Base-by-base conservation (phyloP, 192 early-diverging fungal genomes). In the Spizellomyces punctatus region DNA sequence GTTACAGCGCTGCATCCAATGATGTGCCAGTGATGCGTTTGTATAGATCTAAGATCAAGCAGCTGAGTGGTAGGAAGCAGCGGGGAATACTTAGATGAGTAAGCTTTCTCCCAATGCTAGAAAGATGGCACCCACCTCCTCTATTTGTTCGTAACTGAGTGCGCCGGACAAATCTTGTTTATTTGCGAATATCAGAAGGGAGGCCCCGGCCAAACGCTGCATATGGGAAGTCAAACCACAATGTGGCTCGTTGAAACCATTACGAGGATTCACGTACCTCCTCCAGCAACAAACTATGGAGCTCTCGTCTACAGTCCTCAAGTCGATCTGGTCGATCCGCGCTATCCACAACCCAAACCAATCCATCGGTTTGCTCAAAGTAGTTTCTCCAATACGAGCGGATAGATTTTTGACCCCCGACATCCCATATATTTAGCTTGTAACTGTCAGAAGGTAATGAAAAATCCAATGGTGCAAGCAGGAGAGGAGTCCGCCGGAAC, bases 331-430 rank as follows among this genome's bases (percentile, higher is more conserved):
- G 77, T 55, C 90, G 72, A 77, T 99, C 98, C 10, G 93, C 93
- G 46, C 92, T 91, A 72, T 99, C 98, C 12, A 99, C 95, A 0
- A 99, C 98, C 96, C 96, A 99, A 22, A 98, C 91, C 12, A 99
- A 76, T 0, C 91, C 98, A 69, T 99, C 98, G 0, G 98, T 99
- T 64, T 96, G 92, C 75, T 99, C 98, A 89, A 99, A 99, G 72
- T 99, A 99, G 83, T 99, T 99, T 43, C 96, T 82, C 98, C 98
- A 99, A 78, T 98, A 99, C 6, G 94, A 90, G 66, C 98, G 87
- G 72, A 99, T 96, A 5, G 93, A 93, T 69, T 93, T 92, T 78
- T 99, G 98, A 0, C 98, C 98, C 47, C 98, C 98, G 36, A 99
- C 92, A 78, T 99, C 98, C 94, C 93, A 95, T 64, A 96, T 88